Percentiles rank a stretch among this genome's conserved stretches.
Conservation (phyloP, 1,139 yeast genomes). For the Geotrichum restrictum region DNA sequence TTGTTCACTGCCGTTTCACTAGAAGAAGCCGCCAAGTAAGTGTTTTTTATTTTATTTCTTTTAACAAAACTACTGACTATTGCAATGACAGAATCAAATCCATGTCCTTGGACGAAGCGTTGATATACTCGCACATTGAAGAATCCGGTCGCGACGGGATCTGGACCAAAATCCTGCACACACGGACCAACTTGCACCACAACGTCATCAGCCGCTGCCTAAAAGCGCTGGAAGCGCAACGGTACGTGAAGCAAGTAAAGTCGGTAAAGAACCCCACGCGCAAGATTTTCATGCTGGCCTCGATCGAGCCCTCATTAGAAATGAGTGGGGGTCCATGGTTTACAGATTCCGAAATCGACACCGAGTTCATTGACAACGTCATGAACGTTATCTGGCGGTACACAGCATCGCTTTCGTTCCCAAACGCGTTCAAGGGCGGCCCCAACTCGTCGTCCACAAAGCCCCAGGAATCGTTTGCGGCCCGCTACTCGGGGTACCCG, state of each 20-base stretch:
- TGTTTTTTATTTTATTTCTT: not conserved
- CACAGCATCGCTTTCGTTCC: constrained; percentile 71
- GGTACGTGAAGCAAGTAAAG: constrained; percentile 84
- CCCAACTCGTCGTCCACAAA: constrained; percentile 22
- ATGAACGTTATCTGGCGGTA: constrained; percentile 84
- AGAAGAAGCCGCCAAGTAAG: constrained; percentile 35
- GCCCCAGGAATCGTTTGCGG: constrained; percentile 45
- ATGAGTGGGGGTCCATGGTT: constrained; percentile 99
- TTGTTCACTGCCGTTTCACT: constrained; percentile 61
- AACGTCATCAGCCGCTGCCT: constrained; percentile 84
- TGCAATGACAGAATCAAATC: constrained; percentile 52
- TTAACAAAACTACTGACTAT: too few species aligned
- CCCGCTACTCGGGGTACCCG: constrained; percentile 61
- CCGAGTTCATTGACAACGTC: constrained; percentile 84
- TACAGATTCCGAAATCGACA: constrained; percentile 90
- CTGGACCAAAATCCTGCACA: constrained; percentile 92
- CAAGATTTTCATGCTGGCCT: constrained; percentile 91
- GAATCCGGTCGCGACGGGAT: constrained; percentile 89
- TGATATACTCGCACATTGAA: constrained; percentile 86
- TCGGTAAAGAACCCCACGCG: constrained; percentile 94
- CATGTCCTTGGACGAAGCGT: constrained; percentile 84
- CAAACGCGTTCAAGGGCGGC: constrained; percentile 38
- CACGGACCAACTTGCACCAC: constrained; percentile 87
- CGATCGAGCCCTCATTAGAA: constrained; percentile 87
- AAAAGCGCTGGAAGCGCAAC: constrained; percentile 75